These are phyloP conservation scores for Bretschneidera sinensis DNA, from an alignment of 345 rosid genomes.

Conservation along the genomic window DNA sequence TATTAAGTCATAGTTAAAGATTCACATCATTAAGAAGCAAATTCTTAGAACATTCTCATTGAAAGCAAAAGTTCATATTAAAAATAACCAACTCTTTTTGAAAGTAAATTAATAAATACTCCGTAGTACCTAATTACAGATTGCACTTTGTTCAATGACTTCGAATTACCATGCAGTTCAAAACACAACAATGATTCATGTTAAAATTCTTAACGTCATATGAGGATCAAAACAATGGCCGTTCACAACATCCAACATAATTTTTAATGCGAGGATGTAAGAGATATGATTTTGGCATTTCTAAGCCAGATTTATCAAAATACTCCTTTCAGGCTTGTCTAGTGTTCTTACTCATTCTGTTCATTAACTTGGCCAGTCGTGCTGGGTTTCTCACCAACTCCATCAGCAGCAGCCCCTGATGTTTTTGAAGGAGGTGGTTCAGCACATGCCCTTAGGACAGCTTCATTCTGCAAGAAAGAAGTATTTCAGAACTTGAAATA, in stretches of 20 bases:
- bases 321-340: constrained; percentile 4
- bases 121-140: too few species aligned
- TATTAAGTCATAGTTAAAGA: not conserved
- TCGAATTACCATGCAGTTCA: not conserved
- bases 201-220: not conserved
- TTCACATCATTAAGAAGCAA: not conserved
- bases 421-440: constrained; percentile 40
- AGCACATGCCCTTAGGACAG: constrained; percentile 57
- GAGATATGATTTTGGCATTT: not conserved
- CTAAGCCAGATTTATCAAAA: constrained; percentile 4
- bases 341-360: constrained; percentile 15
- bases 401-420: constrained; percentile 13
- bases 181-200: not conserved
- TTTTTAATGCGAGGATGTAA: constrained; percentile 3
- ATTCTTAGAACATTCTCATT: not conserved
- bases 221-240: constrained; percentile 6
- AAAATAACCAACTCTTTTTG: too few species aligned
- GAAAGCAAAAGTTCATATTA: too few species aligned
- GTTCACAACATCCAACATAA: constrained; percentile 7
- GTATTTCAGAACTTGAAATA: constrained; percentile 1
- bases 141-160: constrained; percentile 3
- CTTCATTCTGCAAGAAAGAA: constrained; percentile 55
- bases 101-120: too few species aligned
- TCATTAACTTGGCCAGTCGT: constrained; percentile 16
- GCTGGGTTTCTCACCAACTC: constrained; percentile 16